These are phyloP conservation scores for Alternaria viburni DNA, from an alignment of 2,329 filamentous ascomycete genomes.

Conservation along the genomic window DNA sequence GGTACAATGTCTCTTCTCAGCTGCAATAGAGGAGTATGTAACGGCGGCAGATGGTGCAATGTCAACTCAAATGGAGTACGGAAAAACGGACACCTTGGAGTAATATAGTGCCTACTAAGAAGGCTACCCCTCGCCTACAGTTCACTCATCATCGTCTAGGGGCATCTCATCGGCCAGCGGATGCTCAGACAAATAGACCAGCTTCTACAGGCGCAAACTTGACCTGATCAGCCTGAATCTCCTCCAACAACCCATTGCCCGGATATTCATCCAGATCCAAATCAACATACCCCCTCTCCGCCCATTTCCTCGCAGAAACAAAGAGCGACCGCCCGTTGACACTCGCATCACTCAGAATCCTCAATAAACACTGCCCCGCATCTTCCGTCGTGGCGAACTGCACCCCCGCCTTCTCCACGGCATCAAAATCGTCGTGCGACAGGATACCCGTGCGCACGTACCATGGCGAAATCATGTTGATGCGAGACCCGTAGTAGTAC, in stretches of 20 bases:
- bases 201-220: not conserved
- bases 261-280: conserved; percentile 12
- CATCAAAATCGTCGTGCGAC: conserved; percentile 3
- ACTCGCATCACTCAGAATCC: conserved; percentile 2
- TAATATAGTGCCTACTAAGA: not conserved
- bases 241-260: conserved; percentile 2
- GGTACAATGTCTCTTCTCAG: not conserved
- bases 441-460: conserved; percentile 18
- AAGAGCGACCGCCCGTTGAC: conserved; percentile 12
- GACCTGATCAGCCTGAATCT: conserved; percentile 14
- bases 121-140: accelerated
- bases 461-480: conserved; percentile 11
- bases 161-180: not conserved
- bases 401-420: conserved; percentile 2
- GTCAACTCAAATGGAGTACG: not conserved
- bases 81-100: accelerated
- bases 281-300: conserved; percentile 11
- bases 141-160: accelerated
- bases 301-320: conserved; percentile 10
- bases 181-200: not conserved
- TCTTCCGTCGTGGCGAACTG: conserved; percentile 12
- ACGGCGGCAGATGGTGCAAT: not conserved
- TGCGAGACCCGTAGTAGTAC: conserved; percentile 2
- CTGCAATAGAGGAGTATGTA: not conserved
- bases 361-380: conserved; percentile 2